Percentiles rank a stretch among this genome's conserved stretches.
Conservation (phyloP, 1,284 basidiomycete genomes). For the Trametes pubescens region DNA sequence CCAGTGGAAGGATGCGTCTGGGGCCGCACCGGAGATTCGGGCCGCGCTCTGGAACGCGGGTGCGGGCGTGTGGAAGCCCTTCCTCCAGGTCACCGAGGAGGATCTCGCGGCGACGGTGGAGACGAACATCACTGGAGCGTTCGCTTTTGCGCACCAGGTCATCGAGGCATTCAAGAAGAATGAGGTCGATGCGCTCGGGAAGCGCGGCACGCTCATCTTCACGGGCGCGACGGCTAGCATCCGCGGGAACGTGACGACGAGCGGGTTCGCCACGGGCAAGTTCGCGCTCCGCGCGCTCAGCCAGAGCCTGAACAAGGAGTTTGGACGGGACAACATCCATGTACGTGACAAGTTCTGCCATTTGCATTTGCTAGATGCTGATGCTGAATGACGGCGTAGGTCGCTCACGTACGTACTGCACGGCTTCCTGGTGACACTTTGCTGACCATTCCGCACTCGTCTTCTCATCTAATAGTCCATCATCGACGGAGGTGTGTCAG, state of each 20-base stretch:
- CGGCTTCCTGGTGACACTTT: neutral
- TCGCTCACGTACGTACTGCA: slow-evolving; percentile 62
- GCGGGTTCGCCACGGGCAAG: slow-evolving; percentile 76
- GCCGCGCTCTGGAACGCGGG: slow-evolving; percentile 75
- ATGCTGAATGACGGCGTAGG: slow-evolving; percentile 44
- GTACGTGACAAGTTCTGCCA: slow-evolving; percentile 46
- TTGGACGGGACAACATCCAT: slow-evolving; percentile 82
- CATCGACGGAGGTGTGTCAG: slow-evolving; percentile 48
- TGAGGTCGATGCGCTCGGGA: slow-evolving; percentile 53
- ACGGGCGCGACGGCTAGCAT: slow-evolving; percentile 79
- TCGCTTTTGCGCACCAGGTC: slow-evolving; percentile 72
- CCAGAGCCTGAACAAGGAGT: slow-evolving; percentile 83
- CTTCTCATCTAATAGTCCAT: slow-evolving; percentile 40
- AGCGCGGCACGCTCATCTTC: slow-evolving; percentile 75
- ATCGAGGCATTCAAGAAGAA: slow-evolving; percentile 71
- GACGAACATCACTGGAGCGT: slow-evolving; percentile 66
- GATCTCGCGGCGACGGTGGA: slow-evolving; percentile 60
- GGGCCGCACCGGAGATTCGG: slow-evolving; percentile 54
- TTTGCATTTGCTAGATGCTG: neutral
- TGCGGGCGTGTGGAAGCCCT: slow-evolving; percentile 67
- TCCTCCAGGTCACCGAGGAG: slow-evolving; percentile 70
- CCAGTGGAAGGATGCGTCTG: slow-evolving; percentile 49
- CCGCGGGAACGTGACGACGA: slow-evolving; percentile 71
- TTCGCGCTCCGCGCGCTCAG: slow-evolving; percentile 70
- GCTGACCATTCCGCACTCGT: neutral